phyloP scores from a whole-genome alignment of 495 filamentous ascomycete species.

The Lasiosphaeria miniovina region DNA sequence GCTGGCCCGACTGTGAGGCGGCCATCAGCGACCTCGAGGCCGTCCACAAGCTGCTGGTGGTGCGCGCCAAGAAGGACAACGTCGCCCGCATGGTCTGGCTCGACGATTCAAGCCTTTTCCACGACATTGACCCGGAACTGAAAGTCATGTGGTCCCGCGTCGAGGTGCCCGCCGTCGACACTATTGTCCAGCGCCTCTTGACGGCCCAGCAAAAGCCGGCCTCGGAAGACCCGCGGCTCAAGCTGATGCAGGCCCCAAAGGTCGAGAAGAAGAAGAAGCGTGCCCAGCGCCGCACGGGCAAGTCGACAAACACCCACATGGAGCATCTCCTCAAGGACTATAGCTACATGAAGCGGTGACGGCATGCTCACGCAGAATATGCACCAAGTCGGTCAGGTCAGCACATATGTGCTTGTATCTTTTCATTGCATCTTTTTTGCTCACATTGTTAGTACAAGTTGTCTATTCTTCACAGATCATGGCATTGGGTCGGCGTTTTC shows the following conservation, averaged over 20 bases:
- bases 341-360: slow-evolving; percentile 50
- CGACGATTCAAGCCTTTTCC: slow-evolving; percentile 73
- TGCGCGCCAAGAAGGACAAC: slow-evolving; percentile 90
- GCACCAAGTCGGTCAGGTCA: too few species aligned
- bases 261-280: slow-evolving; percentile 69
- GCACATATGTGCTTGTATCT: background rate
- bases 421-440: background rate
- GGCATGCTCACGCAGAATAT: too few species aligned
- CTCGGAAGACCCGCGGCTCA: slow-evolving; percentile 65
- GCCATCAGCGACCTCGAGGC: slow-evolving; percentile 74
- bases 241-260: slow-evolving; percentile 57
- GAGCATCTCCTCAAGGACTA: slow-evolving; percentile 81
- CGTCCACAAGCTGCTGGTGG: slow-evolving; percentile 75
- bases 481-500: slow-evolving; percentile 2
- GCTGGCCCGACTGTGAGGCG: slow-evolving; percentile 80
- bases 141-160: slow-evolving; percentile 76
- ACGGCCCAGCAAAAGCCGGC: slow-evolving; percentile 74
- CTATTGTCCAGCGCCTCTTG: slow-evolving; percentile 70
- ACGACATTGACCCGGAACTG: slow-evolving; percentile 79
- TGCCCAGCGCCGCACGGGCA: slow-evolving; percentile 65
- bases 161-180: slow-evolving; percentile 69
- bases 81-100: slow-evolving; percentile 82
- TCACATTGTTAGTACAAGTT: background rate
- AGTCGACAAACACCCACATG: slow-evolving; percentile 94
- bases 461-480: background rate